phyloP scores from a whole-genome alignment of 345 rosid species.

The Eutrema japonicum region DNA sequence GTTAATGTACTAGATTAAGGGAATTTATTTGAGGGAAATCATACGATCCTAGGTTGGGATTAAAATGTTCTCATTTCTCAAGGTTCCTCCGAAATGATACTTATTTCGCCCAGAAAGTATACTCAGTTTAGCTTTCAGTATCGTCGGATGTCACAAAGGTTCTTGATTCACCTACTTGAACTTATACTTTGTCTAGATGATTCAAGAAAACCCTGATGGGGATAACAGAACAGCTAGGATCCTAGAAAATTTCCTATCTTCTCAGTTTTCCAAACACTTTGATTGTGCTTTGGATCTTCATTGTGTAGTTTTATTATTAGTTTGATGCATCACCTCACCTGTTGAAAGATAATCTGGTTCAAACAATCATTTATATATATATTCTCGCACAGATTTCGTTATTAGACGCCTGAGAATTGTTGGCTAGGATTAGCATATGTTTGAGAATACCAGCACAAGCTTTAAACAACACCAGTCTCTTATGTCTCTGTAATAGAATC shows the following conservation, averaged over 20 bases:
- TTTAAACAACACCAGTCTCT: neutral
- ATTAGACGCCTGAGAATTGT: neutral
- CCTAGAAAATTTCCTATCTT: neutral
- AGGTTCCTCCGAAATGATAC: neutral
- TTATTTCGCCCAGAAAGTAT: neutral
- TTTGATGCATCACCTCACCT: slow-evolving; percentile 8
- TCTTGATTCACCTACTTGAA: neutral
- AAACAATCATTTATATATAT: neutral
- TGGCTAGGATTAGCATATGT: neutral
- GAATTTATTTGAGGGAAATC: neutral
- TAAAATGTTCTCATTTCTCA: neutral
- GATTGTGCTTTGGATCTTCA: slow-evolving; percentile 4
- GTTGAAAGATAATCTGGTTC: neutral
- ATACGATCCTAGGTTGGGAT: neutral
- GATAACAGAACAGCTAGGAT: neutral
- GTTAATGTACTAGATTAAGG: neutral
- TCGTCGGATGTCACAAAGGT: neutral
- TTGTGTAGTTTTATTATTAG: neutral
- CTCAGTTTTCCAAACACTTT: neutral
- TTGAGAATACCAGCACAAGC: slow-evolving; percentile 3
- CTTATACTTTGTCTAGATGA: neutral
- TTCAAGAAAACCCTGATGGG: neutral
- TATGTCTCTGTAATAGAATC: neutral
- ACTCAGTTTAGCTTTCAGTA: slow-evolving; percentile 3
- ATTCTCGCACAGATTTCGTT: too few species aligned